Evolutionary conservation across 352 stramenopile genomes (phyloP), one percentile per base, ranked within the genome.

Genomic region (Discostella stelligera): DNA sequence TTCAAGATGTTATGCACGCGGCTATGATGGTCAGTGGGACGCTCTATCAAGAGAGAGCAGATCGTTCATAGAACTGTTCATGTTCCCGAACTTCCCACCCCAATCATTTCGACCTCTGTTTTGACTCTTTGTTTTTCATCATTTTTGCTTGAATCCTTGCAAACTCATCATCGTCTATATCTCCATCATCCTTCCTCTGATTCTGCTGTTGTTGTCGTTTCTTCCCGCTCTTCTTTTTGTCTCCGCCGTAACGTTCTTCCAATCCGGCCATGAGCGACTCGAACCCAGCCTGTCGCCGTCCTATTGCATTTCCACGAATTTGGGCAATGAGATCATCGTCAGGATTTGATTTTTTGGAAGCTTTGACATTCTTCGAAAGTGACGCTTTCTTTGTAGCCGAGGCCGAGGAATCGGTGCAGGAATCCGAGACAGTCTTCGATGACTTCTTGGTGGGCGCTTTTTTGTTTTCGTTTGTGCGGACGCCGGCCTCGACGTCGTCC

Each of bases 161-260:
- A 72, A 93, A 93, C 30, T 84, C 78, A 39, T 80, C 85, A 74
- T 91, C 83, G 54, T 82, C 75, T 61, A 89, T 79, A 44, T 87
- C 82, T 67, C 87, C 82, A 21, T 77, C 49, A 25, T 79, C 62
- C 9, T 74, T 48, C 21, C 66, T 70, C 41, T 61, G 62, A 18
- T 32, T 32, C 27, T 63, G 60, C 32, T 62, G 16, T 16, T 27
- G 50, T 30, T 58, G 50, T 14, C 50, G 50, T 23, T 46, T 61
- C 53, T 14, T 66, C 16, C 59, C 39, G n/a, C 49, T 53, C n/a
- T 79, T 86, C 18, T 79, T 83, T 44, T 75, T 73, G 14, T 20
- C 46, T 1, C 82, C 80, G n/a, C 84, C 83, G 66, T 91, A 93
- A 60, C 81, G 58, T 30, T 84, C 71, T 39, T 83, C 82, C 13